These are phyloP conservation scores for Heritiera littoralis DNA, from an alignment of 345 rosid genomes.

Conservation along the genomic window DNA sequence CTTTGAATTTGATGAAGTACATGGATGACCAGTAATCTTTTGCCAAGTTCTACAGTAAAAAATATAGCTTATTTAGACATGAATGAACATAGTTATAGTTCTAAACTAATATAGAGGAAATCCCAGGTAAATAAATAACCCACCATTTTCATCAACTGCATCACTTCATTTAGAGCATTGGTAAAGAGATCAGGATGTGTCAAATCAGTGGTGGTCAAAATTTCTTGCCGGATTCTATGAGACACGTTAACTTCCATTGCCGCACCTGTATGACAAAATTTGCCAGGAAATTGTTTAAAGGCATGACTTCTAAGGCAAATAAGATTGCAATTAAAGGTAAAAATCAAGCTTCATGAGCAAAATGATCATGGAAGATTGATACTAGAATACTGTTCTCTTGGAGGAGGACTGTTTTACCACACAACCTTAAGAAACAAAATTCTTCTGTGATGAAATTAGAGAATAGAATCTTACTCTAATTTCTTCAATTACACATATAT, in stretches of 20 bases:
- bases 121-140: constrained; percentile 7
- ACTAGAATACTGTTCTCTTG: background rate
- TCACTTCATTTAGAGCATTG: constrained; percentile 64
- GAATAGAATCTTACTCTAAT: background rate
- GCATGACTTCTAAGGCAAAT: background rate
- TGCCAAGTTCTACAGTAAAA: constrained; percentile 57
- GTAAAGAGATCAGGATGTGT: constrained; percentile 66
- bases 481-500: background rate
- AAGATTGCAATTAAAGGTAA: background rate
- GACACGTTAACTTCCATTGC: constrained; percentile 89
- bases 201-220: constrained; percentile 63
- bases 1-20: constrained; percentile 75
- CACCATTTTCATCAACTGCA: constrained; percentile 87
- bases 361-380: background rate
- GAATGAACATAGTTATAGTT: background rate
- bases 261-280: constrained; percentile 54
- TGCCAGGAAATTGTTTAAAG: background rate
- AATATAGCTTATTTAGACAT: background rate
- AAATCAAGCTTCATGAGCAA: background rate
- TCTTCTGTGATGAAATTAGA: background rate
- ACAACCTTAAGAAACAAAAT: background rate
- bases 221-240: constrained; percentile 70
- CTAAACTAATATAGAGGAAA: background rate
- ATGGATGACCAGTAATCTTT: constrained; percentile 85
- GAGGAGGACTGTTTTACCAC: constrained; percentile 43